Evolutionary conservation across 495 filamentous ascomycete species (phyloP).

Genomic region (Penicillium cinerascens): DNA sequence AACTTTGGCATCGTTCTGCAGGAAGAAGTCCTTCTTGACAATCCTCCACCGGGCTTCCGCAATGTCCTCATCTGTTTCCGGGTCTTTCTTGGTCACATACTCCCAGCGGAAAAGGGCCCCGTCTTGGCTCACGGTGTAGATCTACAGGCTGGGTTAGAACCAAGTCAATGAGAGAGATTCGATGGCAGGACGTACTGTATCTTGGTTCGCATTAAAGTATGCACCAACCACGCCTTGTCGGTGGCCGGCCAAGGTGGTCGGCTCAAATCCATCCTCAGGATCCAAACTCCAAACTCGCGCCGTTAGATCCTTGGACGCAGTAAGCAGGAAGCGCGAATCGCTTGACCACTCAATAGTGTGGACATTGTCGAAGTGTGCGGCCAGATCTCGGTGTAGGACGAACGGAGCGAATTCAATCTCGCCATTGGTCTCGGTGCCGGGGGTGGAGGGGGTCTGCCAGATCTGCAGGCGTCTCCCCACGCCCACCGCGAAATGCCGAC

Average conservation of each 20-base stretch:
- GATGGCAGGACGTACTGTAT: conserved; percentile 50
- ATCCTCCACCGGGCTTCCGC: conserved; percentile 80
- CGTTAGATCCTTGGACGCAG: conserved; percentile 85
- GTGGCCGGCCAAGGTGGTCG: conserved; percentile 86
- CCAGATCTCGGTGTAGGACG: conserved; percentile 77
- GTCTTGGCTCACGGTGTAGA: conserved; percentile 68
- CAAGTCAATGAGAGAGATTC: conserved; percentile 39
- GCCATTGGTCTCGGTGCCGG: conserved; percentile 69
- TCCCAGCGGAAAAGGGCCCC: conserved; percentile 65
- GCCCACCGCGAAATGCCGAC: conserved; percentile 82
- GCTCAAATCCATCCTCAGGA: conserved; percentile 80
- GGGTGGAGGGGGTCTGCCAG: conserved; percentile 91
- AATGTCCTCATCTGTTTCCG: conserved; percentile 57
- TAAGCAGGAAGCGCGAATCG: conserved; percentile 92
- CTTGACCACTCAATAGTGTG: conserved; percentile 87
- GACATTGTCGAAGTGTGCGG: conserved; percentile 83
- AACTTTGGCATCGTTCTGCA: conserved; percentile 83
- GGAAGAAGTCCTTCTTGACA: conserved; percentile 80
- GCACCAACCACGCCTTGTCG: conserved; percentile 80
- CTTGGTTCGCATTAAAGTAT: conserved; percentile 92
- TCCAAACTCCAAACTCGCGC: conserved; percentile 91
- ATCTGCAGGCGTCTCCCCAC: conserved; percentile 83
- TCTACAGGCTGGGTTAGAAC: conserved; percentile 53
- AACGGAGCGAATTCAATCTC: conserved; percentile 95
- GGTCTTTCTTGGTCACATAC: conserved; percentile 52